Conservation (phyloP, 768 basidiomycete species). For the Panaeolus papilionaceus region DNA sequence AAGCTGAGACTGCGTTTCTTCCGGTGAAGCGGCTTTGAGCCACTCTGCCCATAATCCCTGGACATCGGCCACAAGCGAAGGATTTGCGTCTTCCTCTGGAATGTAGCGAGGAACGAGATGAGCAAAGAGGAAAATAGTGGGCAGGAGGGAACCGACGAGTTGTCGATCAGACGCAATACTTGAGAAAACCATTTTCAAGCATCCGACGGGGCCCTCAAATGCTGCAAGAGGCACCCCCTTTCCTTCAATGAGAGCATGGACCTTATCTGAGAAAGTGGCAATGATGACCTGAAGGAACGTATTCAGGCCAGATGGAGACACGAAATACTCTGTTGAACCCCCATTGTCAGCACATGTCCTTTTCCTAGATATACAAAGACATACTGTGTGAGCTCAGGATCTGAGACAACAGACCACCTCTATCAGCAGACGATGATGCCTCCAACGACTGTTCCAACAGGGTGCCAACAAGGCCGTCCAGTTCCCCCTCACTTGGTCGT, state of each 20-base stretch:
- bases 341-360: not conserved
- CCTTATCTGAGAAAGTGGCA: slow-evolving; percentile 40
- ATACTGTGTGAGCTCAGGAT: slow-evolving; percentile 51
- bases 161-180: slow-evolving; percentile 20
- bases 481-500: slow-evolving; percentile 46
- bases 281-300: slow-evolving; percentile 39
- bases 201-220: slow-evolving; percentile 40
- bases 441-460: slow-evolving; percentile 46
- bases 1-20: slow-evolving; percentile 32
- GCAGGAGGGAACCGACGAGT: slow-evolving; percentile 31
- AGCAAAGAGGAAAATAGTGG: slow-evolving; percentile 53
- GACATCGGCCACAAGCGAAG: slow-evolving; percentile 29
- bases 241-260: slow-evolving; percentile 40
- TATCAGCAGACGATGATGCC: slow-evolving; percentile 30
- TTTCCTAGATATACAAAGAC: slow-evolving; percentile 20
- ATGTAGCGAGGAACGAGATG: slow-evolving; percentile 50
- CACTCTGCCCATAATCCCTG: slow-evolving; percentile 43
- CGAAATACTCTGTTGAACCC: slow-evolving; percentile 37
- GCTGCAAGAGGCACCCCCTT: slow-evolving; percentile 27
- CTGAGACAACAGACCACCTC: slow-evolving; percentile 41
- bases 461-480: slow-evolving; percentile 50
- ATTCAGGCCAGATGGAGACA: slow-evolving; percentile 40
- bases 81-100: slow-evolving; percentile 25
- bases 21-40: slow-evolving; percentile 27
- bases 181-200: slow-evolving; percentile 35